A percentile compares a stretch with the other conserved stretches of the same genome.
Evolutionary conservation across 805 yeast genomes (phyloP).

Genomic region (Candida fluviatilis): DNA sequence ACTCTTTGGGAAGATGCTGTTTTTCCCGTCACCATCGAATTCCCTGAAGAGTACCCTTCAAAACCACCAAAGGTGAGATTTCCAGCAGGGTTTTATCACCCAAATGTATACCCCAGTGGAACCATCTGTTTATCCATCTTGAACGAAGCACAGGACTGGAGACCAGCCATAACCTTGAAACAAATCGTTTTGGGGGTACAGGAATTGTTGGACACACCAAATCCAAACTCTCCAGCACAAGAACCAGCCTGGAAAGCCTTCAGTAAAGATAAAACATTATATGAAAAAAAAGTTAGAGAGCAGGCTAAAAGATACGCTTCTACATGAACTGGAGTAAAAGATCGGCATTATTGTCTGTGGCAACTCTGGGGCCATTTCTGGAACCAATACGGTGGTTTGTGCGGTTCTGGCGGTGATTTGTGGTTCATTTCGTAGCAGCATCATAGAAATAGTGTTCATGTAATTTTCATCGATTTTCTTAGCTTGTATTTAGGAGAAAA

Average conservation of each 20-base stretch:
- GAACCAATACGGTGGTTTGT: no score
- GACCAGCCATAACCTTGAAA: slow-evolving; percentile 90
- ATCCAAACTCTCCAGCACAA: slow-evolving; percentile 95
- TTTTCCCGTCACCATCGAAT: slow-evolving; percentile 75
- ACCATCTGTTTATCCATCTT: slow-evolving; percentile 89
- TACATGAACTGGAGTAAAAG: no score
- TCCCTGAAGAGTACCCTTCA: slow-evolving; percentile 91
- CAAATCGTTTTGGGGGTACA: slow-evolving; percentile 91
- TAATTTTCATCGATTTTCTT: no score
- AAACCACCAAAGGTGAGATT: slow-evolving; percentile 94
- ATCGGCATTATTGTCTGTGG: slow-evolving; percentile 10
- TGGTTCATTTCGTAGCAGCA: no score
- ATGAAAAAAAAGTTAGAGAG: slow-evolving; percentile 72
- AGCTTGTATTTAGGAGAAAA: no score
- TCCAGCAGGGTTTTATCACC: slow-evolving; percentile 90
- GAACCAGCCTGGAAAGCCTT: slow-evolving; percentile 93
- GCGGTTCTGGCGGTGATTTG: no score
- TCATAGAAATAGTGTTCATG: no score
- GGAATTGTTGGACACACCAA: slow-evolving; percentile 84
- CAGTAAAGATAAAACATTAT: slow-evolving; percentile 60
- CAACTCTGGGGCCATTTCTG: not conserved
- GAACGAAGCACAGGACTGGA: slow-evolving; percentile 96
- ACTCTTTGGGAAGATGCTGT: slow-evolving; percentile 91
- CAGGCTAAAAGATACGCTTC: slow-evolving; percentile 71
- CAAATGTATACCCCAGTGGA: slow-evolving; percentile 96